Percentiles rank a stretch among this genome's conserved stretches.
These are phyloP conservation scores for Mycena vulgaris DNA, from an alignment of 768 basidiomycete genomes.

Conservation along the genomic window DNA sequence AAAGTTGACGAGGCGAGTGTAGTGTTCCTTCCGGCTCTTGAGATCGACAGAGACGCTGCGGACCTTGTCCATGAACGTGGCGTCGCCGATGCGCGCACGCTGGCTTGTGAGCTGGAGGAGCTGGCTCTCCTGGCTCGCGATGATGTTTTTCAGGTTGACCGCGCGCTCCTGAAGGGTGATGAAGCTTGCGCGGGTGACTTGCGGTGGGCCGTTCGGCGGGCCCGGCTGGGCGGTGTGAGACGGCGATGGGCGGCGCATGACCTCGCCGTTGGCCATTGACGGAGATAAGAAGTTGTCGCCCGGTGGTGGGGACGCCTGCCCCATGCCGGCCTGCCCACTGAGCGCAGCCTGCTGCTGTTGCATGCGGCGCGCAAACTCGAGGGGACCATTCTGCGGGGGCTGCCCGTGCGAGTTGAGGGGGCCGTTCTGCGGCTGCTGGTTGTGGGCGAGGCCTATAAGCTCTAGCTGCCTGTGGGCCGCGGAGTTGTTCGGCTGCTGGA, in stretches of 20 bases:
- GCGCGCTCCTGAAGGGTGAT: slow-evolving; percentile 41
- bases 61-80: slow-evolving; percentile 40
- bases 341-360: slow-evolving; percentile 44
- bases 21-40: slow-evolving; percentile 55
- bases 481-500: slow-evolving; percentile 48
- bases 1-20: slow-evolving; percentile 53
- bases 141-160: slow-evolving; percentile 41
- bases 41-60: slow-evolving; percentile 46
- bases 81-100: slow-evolving; percentile 41
- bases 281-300: slow-evolving; percentile 66
- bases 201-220: slow-evolving; percentile 39
- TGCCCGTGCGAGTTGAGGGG: slow-evolving; percentile 61
- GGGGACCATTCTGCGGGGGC: slow-evolving; percentile 58
- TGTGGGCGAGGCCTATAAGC: slow-evolving; percentile 61
- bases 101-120: slow-evolving; percentile 41
- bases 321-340: slow-evolving; percentile 53
- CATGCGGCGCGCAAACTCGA: slow-evolving; percentile 54
- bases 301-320: slow-evolving; percentile 54
- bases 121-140: slow-evolving; percentile 37
- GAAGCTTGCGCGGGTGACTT: slow-evolving; percentile 31
- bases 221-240: slow-evolving; percentile 48
- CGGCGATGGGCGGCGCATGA: slow-evolving; percentile 67
- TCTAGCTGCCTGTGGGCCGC: slow-evolving; percentile 61
- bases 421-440: slow-evolving; percentile 62
- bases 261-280: slow-evolving; percentile 58